Evolutionary conservation across 2,329 filamentous ascomycete species (phyloP).

Genomic region (Pseudogymnoascus sp.): DNA sequence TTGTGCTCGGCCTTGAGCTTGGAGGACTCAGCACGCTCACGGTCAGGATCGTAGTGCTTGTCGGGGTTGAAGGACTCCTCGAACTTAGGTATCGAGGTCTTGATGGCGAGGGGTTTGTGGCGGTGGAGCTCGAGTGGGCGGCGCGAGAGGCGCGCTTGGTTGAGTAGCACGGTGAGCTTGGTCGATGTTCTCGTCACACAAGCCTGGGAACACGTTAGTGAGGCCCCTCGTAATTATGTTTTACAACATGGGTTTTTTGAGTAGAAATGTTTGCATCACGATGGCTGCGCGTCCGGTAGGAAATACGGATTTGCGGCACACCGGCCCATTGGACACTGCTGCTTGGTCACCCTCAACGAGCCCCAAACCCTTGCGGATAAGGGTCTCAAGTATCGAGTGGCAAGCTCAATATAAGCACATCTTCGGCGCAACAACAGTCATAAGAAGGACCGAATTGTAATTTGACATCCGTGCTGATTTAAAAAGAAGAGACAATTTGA

Average conservation of each 20-base stretch:
- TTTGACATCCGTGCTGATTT: slow-evolving; percentile 95
- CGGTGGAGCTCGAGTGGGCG: slow-evolving; percentile 81
- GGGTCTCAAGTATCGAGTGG: slow-evolving; percentile 10
- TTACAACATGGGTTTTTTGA: slow-evolving; percentile 29
- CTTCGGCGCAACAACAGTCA: slow-evolving; percentile 98
- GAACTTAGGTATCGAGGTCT: slow-evolving; percentile 84
- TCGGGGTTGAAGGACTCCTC: slow-evolving; percentile 90
- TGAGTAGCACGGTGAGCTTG: slow-evolving; percentile 47
- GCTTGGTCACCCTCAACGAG: slow-evolving; percentile 11
- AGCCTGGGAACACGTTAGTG: slow-evolving; percentile 21
- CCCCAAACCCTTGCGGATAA: slow-evolving; percentile 8
- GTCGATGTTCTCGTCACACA: slow-evolving; percentile 19
- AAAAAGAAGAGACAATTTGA: background rate
- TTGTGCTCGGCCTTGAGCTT: slow-evolving; percentile 88
- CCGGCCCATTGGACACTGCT: slow-evolving; percentile 2
- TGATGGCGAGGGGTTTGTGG: slow-evolving; percentile 82
- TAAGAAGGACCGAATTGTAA: slow-evolving; percentile 77
- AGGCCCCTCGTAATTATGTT: slow-evolving; percentile 30
- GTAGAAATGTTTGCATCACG: slow-evolving; percentile 4
- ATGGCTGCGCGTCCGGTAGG: slow-evolving; percentile 2
- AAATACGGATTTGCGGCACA: background rate
- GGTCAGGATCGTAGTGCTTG: slow-evolving; percentile 95
- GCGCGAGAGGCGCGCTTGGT: slow-evolving; percentile 56
- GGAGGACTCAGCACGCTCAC: slow-evolving; percentile 74
- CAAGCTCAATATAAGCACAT: slow-evolving; percentile 77